Base-by-base conservation (phyloP, 2,329 filamentous ascomycete genomes). In the Chrysoporthe cubensis region DNA sequence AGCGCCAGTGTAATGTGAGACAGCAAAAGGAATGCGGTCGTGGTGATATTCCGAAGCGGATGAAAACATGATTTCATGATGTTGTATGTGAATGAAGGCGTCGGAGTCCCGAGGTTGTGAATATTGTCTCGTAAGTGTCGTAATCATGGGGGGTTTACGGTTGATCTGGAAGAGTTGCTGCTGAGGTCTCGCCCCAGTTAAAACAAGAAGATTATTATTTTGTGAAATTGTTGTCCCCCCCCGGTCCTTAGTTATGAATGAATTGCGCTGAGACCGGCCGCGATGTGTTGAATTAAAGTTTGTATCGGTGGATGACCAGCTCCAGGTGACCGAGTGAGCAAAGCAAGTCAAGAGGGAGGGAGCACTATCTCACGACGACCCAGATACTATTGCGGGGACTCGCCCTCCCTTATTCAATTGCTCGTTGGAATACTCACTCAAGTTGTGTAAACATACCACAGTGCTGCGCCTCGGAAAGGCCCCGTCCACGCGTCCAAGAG, bases 41-140 rank as follows among this genome's bases (percentile, higher is more conserved):
- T 40, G 32, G 7, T 9, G 18, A 40, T 40, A 32, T 40, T 37
- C 14, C 18, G 54, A 37, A 57, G 16, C 14, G 34, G 54, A 40
- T 16, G 34, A 37, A 21, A 34, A 57, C 54, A 57, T 57, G 54
- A 9, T 57, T 34, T 57, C 54, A 57, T 57, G 34, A 57, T 57
- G 34, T 57, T 9, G 54, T 57, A 40, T 57, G 16, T 11, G 32
- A 21, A 13, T 40, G 6, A n/a, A 40, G 34, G 4, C 16, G 54
- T 57, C 14, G 16, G 40, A 40, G 32, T 14, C 7, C 14, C 50
- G 26, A 34, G 6, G 54, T 57, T 57, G 54, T 40, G 1, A 14
- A 40, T 18, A 57, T 11, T 21, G n/a, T 40, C 13, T 54, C 50
- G 11, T 13, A 14, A 26, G 11, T 32, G 26, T 54, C 50, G 50